Conservation (phyloP, 2,329 filamentous ascomycete species). For the Talaromyces marneffei region DNA sequence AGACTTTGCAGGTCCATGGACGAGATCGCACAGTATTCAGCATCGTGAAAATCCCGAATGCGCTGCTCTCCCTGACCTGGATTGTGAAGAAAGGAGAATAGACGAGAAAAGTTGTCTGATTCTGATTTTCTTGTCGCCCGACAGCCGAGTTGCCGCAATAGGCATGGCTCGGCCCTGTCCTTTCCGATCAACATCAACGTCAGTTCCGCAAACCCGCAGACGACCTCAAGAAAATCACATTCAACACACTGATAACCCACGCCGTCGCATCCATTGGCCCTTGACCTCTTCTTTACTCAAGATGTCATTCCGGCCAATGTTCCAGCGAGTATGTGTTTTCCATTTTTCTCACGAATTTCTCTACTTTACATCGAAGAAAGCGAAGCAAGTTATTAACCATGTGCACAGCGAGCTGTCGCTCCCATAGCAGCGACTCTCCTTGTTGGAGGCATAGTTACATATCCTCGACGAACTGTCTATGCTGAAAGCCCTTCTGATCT, state of each 20-base stretch:
- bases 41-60: constrained; percentile 21
- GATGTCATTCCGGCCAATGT: constrained; percentile 39
- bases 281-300: constrained; percentile 20
- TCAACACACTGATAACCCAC: constrained; percentile 19
- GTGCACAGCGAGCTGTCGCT: constrained; percentile 35
- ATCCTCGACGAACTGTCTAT: constrained; percentile 35
- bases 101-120: not conserved
- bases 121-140: constrained; percentile 13
- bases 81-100: constrained; percentile 7
- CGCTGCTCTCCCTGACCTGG: not conserved
- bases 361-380: not conserved
- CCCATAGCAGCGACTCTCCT: constrained; percentile 37
- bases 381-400: constrained; percentile 22
- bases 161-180: constrained; percentile 24
- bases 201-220: constrained; percentile 13
- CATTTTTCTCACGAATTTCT: constrained; percentile 11
- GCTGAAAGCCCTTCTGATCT: constrained; percentile 37
- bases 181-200: constrained; percentile 15
- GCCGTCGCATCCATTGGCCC: constrained; percentile 23
- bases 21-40: constrained; percentile 31
- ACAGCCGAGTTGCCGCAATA: constrained; percentile 20
- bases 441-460: constrained; percentile 35
- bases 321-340: constrained; percentile 32
- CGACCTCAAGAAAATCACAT: constrained; percentile 21
- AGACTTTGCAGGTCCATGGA: constrained; percentile 34